phyloP scores from a whole-genome alignment of 164 flowering plant species.

The Piper longum region DNA sequence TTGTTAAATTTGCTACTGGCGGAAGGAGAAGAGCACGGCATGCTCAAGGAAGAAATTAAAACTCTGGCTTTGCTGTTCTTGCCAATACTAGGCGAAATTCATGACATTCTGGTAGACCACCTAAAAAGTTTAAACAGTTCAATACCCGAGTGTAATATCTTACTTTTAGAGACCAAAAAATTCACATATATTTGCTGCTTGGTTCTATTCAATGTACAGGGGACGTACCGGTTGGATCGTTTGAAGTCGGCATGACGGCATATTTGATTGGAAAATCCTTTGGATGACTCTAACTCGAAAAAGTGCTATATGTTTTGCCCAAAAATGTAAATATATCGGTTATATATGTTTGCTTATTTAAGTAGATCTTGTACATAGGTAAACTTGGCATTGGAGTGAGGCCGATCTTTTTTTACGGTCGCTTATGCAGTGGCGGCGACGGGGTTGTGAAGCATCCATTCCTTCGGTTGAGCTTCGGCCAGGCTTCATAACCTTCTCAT shows the following conservation, averaged over 20 bases:
- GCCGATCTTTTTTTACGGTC: too few species aligned
- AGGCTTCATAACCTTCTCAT: too few species aligned
- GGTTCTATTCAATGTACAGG: not conserved
- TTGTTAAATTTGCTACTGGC: conserved; percentile 33
- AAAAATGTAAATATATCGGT: too few species aligned
- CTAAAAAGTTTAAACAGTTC: too few species aligned
- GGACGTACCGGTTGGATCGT: not conserved
- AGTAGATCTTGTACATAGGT: too few species aligned
- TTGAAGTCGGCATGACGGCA: not conserved
- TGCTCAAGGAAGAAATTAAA: conserved; percentile 37
- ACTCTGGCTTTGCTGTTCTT: conserved; percentile 31
- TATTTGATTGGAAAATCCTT: not conserved
- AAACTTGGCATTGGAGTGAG: too few species aligned
- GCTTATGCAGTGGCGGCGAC: too few species aligned
- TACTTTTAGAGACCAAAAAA: not conserved
- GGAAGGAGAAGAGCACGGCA: conserved; percentile 29
- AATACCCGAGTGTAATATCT: too few species aligned
- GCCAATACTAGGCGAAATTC: conserved; percentile 43
- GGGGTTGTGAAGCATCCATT: too few species aligned
- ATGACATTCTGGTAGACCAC: conserved; percentile 35
- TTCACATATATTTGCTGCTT: not conserved
- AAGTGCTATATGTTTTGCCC: too few species aligned
- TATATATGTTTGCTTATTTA: too few species aligned
- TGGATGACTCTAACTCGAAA: not conserved
- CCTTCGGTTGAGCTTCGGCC: too few species aligned